Percentiles rank a stretch among this genome's conserved stretches.
Evolutionary conservation across 2,329 filamentous ascomycete genomes (phyloP).

Genomic region (Cytospora piceicola): DNA sequence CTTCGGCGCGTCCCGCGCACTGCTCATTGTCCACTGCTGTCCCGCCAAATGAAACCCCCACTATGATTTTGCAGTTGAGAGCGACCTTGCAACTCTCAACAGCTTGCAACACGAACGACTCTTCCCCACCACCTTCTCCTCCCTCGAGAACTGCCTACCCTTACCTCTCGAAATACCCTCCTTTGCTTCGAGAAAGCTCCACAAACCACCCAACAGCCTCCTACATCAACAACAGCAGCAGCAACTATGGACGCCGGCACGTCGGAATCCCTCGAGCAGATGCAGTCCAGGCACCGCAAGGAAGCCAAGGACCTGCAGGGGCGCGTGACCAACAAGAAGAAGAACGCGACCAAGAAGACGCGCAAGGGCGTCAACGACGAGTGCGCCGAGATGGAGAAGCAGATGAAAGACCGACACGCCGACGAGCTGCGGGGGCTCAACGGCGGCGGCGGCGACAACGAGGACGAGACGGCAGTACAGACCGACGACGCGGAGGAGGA

Average conservation of each 20-base stretch:
- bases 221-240: not conserved
- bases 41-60: slow-evolving; percentile 1
- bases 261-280: slow-evolving; percentile 68
- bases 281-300: slow-evolving; percentile 81
- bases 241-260: slow-evolving; percentile 14
- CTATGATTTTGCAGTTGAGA: not conserved
- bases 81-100: not conserved
- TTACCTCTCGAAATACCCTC: not conserved
- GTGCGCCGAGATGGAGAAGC: slow-evolving; percentile 70
- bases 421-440: slow-evolving; percentile 57
- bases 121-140: not conserved
- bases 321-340: slow-evolving; percentile 92
- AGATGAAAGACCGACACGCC: slow-evolving; percentile 68
- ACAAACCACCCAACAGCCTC: not conserved
- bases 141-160: not conserved
- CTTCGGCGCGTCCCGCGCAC: not conserved
- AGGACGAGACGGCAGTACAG: slow-evolving; percentile 26
- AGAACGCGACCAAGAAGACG: slow-evolving; percentile 89
- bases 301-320: slow-evolving; percentile 86
- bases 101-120: not conserved
- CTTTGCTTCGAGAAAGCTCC: not conserved
- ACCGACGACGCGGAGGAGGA: slow-evolving; percentile 33
- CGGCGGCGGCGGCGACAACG: slow-evolving; percentile 34
- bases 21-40: not conserved
- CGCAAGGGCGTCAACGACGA: slow-evolving; percentile 76